Evolutionary conservation across 1,139 yeast genomes (phyloP), one percentile per base, ranked within the genome.

Genomic region (Yarrowia galli): DNA sequence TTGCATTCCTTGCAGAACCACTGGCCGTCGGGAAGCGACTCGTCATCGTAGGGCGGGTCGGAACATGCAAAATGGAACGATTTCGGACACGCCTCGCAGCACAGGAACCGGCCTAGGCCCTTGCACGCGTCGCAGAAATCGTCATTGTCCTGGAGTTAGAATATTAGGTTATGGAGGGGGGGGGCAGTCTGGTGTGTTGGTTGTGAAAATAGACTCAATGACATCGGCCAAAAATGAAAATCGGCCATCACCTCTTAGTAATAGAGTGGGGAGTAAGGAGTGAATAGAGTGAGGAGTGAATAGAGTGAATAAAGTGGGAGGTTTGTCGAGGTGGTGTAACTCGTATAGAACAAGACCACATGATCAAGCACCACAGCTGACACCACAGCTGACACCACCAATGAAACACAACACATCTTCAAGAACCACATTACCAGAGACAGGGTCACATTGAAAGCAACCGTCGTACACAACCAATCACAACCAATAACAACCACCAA

Each of bases 51-150:
- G 0, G 99, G 98, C 2, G 98, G 98, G 73, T 91, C 90, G 71
- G 95, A 85, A 76, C 99, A 95, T 15, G 91, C 83, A 75, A 95
- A 92, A 75, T 95, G 99, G 77, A 93, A 95, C 0, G 97, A 91
- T 74, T 84, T 85, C 0, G 98, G 97, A 77, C 99, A 95, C 2
- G 91, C 83, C 73, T 95, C 99, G 79, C 99, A 95, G 78, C 98
- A 95, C 38, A 95, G 82, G 72, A 95, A 92, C 46, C 91, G 83
- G 10, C 99, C 99, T 0, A 93, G 82, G 35, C 92, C 92, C 0
- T 96, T 92, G 79, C 99, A 95, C 0, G 96, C 84, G 28, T 90
- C 82, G 75, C 99, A 95, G 76, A 84, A 92, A 77, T 95, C 99
- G 72, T 93, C 96, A 76, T 95, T 95, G 70, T 86, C 65, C 68